Evolutionary conservation across 2,329 filamentous ascomycete genomes (phyloP).

Genomic region (Exophiala xenobiotica): DNA sequence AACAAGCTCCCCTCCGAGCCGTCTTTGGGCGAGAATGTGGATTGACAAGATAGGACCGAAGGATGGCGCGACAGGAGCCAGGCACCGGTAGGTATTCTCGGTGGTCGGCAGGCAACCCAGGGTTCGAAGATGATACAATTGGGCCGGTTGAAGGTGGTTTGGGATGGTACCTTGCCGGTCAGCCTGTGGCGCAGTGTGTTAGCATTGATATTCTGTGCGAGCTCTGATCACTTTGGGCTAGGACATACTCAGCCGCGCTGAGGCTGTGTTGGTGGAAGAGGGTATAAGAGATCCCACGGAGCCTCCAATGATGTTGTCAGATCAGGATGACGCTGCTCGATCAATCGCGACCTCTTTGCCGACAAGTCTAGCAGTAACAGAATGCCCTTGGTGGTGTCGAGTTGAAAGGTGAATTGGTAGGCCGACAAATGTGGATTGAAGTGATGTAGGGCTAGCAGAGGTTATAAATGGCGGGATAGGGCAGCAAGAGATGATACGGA

Average conservation of each 20-base stretch:
- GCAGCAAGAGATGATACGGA: background rate
- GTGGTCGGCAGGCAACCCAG: background rate
- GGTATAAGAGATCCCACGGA: constrained; percentile 19
- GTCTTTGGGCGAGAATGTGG: constrained; percentile 1
- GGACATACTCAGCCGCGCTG: constrained; percentile 22
- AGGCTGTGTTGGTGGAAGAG: constrained; percentile 20
- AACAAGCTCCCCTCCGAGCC: background rate
- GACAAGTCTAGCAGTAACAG: background rate
- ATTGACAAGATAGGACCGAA: background rate
- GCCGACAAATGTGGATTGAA: background rate
- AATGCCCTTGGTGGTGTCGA: background rate
- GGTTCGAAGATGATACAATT: constrained; percentile 7
- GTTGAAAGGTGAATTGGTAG: background rate
- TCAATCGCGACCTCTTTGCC: constrained; percentile 8
- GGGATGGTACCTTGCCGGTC: constrained; percentile 11
- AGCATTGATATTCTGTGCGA: constrained; percentile 9
- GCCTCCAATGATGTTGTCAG: constrained; percentile 2
- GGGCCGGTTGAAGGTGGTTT: constrained; percentile 3
- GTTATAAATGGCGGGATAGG: background rate
- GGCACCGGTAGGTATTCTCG: constrained; percentile 6
- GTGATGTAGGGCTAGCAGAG: background rate
- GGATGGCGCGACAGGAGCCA: constrained; percentile 4
- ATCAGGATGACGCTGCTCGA: background rate
- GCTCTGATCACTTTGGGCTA: constrained; percentile 2
- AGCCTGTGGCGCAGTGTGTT: constrained; percentile 24